Conservation (phyloP, 1,284 basidiomycete species). For the Cystobasidium sp. region DNA sequence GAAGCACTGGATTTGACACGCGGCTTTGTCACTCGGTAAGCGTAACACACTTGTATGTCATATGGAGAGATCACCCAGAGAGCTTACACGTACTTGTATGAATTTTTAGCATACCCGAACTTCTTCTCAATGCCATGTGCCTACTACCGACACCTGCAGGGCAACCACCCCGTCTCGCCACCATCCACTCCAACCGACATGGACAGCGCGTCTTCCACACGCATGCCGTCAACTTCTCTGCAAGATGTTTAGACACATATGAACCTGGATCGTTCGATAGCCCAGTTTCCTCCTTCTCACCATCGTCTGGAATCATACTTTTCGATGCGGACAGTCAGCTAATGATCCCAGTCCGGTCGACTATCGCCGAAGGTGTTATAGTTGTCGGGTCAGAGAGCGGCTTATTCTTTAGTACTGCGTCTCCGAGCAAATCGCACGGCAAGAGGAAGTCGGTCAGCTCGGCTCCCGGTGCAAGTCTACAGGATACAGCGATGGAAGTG, state of each 20-base stretch:
- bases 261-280: slow-evolving; percentile 20
- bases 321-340: slow-evolving; percentile 48
- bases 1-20: slow-evolving; percentile 41
- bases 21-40: slow-evolving; percentile 48
- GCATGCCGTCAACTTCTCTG: slow-evolving; percentile 24
- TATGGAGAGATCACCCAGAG: not conserved
- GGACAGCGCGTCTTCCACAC: slow-evolving; percentile 41
- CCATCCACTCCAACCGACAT: slow-evolving; percentile 16
- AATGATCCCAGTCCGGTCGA: slow-evolving; percentile 41
- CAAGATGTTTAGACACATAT: slow-evolving; percentile 22
- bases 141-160: slow-evolving; percentile 26
- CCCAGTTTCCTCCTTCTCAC: slow-evolving; percentile 1
- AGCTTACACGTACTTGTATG: not conserved
- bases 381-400: slow-evolving; percentile 49
- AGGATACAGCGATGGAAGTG: slow-evolving; percentile 11
- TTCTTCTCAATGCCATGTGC: slow-evolving; percentile 48
- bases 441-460: not conserved
- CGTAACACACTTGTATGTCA: not conserved
- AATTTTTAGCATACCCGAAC: slow-evolving; percentile 39
- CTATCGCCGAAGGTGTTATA: slow-evolving; percentile 42
- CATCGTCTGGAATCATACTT: slow-evolving; percentile 29
- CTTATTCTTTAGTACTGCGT: slow-evolving; percentile 21
- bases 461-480: slow-evolving; percentile 1
- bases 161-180: slow-evolving; percentile 25
- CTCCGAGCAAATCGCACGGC: slow-evolving; percentile 4